Evolutionary conservation across 805 yeast genomes (phyloP), one percentile per base, ranked within the genome.

Genomic region (Myxozyma neotropica): DNA sequence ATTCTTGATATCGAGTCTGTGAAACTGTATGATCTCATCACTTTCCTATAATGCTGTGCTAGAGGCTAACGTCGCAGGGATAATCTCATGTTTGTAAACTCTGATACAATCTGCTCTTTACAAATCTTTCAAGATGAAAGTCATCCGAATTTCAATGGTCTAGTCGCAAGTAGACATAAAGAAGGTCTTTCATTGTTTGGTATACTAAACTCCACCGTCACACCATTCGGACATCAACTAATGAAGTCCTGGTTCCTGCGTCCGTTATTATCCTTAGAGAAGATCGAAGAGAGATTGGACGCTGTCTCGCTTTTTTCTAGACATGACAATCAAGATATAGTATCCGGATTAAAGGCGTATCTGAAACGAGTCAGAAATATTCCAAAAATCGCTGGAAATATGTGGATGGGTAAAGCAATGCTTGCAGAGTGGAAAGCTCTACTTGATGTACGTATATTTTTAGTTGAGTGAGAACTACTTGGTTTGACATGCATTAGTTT

Each of bases 161-260:
- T 27, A 12, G 42, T 42, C 12, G 42, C 55, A n/a, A 36, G 33
- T 47, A 63, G 43, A 52, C 61, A 21, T 47, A 53, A 42, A 61
- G 58, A 60, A 50, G 40, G 54, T 17, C 5, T 65, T 64, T 7
- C 61, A 69, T 2, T 64, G 19, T 66, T 42, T 61, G 69, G 42
- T 21, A 53, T 72, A 5, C 26, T 74, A 15, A 64, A 68, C 50
- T 59, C 54, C 21, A 71, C 75, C 1, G 65, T 66, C 27, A 69
- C 80, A 0, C 68, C 67, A 8, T 55, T 69, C 12, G 78, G 80
- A 0, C 64, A 60, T 29, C 63, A 67, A 24, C 61, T 71, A 1
- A 50, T 79, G n/a, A 67, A 59, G 12, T 60, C 70, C 0, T 76
- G 78, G 77, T 63, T 79, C 10, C 35, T 67, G 2, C 67, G 74